Conservation (phyloP, 2,329 filamentous ascomycete genomes). For the Metarhizium guizhouense region DNA sequence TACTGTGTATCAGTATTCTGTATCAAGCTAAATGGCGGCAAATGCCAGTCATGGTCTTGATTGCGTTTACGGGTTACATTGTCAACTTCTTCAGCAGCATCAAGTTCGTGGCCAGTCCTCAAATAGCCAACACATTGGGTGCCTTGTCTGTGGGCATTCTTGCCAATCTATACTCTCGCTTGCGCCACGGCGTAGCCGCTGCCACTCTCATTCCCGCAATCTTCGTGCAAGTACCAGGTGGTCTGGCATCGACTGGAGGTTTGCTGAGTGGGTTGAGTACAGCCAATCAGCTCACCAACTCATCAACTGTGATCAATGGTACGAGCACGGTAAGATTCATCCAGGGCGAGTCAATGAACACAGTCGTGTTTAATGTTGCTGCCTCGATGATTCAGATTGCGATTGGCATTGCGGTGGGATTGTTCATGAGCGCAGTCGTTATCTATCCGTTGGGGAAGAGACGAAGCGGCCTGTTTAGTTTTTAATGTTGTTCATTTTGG, state of each 20-base stretch:
- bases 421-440: constrained; percentile 39
- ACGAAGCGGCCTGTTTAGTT: constrained; percentile 40
- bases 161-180: constrained; percentile 66
- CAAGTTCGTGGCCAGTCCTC: constrained; percentile 59
- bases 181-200: constrained; percentile 42
- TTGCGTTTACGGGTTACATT: constrained; percentile 65
- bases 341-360: constrained; percentile 18
- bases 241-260: constrained; percentile 36
- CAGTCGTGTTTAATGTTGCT: constrained; percentile 35
- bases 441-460: constrained; percentile 41
- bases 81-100: constrained; percentile 65
- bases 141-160: constrained; percentile 68
- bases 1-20: constrained; percentile 63
- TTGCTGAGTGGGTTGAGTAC: constrained; percentile 35
- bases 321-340: constrained; percentile 19
- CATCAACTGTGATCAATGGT: constrained; percentile 23
- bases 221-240: constrained; percentile 39
- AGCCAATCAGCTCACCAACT: constrained; percentile 34
- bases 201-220: constrained; percentile 38
- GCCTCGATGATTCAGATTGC: constrained; percentile 44
- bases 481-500: constrained; percentile 17
- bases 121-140: constrained; percentile 68
- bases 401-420: constrained; percentile 40
- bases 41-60: constrained; percentile 66
- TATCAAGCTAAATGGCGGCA: constrained; percentile 80